Evolutionary conservation across 495 filamentous ascomycete species (phyloP), one percentile per base, ranked within the genome.

Genomic region (Penicillium coprophilum): DNA sequence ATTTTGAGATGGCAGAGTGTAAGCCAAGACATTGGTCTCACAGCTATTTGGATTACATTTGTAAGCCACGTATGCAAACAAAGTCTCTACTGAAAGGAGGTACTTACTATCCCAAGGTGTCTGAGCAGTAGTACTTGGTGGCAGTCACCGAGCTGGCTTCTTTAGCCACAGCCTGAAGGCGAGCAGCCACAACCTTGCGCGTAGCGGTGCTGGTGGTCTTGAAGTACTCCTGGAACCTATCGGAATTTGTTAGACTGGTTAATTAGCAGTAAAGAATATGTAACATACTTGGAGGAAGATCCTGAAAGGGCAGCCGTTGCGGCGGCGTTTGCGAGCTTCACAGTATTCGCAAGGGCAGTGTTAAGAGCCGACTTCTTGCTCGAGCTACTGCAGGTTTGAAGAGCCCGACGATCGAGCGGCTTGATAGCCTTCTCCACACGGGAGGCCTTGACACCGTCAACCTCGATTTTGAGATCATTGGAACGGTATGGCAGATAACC

Each of bases 161-260:
- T n/a, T 51, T 63, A 15, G 79, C 78, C n/a, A 85, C 73, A 13
- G 74, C 75, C 15, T 53, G 59, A 21, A 85, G 72, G 20, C 83
- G 79, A 34, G 63, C 69, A 13, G 82, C 76, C 20, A 88, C 84
- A 12, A 66, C 70, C 44, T 61, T 73, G 31, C 80, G 75, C 2
- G 69, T 70, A 1, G 70, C 61, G 30, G 60, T 64, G 19, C 66
- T 54, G n/a, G 76, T 81, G 6, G 80, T 80, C 70, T 82, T 85
- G 79, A 86, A 88, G 69, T 85, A 86, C 56, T 85, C 82, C 11
- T 53, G 64, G 63, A 87, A 77, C 27, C 50, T 52, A 21, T 20
- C 4, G 15, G 6, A 30, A n/a, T 4, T 1, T 20, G 19, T 52
- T 9, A 52, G 36, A 11, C 31, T 43, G 7, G 2, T 40, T 43